Conservation (phyloP, 768 basidiomycete species). For the Wakefieldia striispora region DNA sequence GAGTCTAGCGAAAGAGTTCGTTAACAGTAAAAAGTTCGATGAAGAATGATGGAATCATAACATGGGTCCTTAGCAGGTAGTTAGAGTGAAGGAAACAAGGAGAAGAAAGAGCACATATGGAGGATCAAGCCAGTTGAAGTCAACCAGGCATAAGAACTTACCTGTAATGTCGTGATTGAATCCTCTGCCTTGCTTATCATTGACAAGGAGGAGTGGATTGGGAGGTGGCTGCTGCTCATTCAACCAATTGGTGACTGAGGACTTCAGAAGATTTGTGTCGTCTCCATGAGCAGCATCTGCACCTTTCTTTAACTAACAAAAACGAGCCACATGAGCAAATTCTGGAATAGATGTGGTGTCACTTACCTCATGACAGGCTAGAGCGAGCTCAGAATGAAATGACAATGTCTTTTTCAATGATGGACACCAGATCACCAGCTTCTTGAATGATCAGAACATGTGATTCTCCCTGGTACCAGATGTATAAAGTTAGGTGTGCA, state of each 20-base stretch:
- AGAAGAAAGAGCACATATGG: neutral
- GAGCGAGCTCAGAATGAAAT: neutral
- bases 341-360: neutral
- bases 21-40: too few species aligned
- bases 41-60: too few species aligned
- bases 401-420: neutral
- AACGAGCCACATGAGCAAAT: neutral
- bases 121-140: slow-evolving; percentile 15
- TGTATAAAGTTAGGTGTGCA: too few species aligned
- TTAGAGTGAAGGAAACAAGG: neutral
- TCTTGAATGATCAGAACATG: slow-evolving; percentile 5
- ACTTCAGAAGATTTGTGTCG: slow-evolving; percentile 9
- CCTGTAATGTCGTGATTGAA: slow-evolving; percentile 11
- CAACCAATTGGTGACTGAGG: slow-evolving; percentile 1
- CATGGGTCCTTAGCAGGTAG: neutral
- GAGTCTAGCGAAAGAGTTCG: too few species aligned
- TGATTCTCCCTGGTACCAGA: neutral
- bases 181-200: neutral
- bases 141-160: slow-evolving; percentile 7
- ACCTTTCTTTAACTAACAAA: slow-evolving; percentile 17
- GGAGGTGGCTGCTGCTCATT: neutral
- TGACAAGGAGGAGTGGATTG: neutral
- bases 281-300: slow-evolving; percentile 12
- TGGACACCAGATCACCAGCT: slow-evolving; percentile 6
- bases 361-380: slow-evolving; percentile 9